Evolutionary conservation across 2,329 filamentous ascomycete species (phyloP).

Genomic region (Fulvia fulva): DNA sequence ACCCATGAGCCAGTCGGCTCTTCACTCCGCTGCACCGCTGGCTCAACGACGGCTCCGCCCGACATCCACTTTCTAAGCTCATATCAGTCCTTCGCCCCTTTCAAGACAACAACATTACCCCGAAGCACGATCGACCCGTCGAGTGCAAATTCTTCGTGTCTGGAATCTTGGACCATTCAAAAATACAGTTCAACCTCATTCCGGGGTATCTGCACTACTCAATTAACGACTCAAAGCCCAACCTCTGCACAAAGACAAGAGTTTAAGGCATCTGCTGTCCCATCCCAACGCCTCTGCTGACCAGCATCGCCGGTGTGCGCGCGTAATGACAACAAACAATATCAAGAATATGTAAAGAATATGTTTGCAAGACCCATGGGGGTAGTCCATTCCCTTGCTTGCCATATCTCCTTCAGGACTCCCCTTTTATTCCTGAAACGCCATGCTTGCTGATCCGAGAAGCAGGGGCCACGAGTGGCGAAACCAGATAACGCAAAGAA

Average conservation of each 20-base stretch:
- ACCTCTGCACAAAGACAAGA: not conserved
- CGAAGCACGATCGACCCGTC: not conserved
- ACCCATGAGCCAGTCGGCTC: too few species aligned
- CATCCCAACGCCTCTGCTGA: constrained; percentile 4
- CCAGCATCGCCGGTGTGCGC: not conserved
- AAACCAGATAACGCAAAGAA: constrained; percentile 4
- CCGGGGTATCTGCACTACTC: not conserved
- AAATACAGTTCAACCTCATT: not conserved
- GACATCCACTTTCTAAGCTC: not conserved
- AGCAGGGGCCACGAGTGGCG: constrained; percentile 9
- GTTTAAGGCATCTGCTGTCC: not conserved
- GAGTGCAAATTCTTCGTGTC: too few species aligned
- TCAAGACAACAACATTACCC: not conserved
- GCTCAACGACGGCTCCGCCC: not conserved
- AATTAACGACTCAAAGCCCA: not conserved
- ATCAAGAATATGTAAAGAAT: not conserved
- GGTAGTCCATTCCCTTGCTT: not conserved
- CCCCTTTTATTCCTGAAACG: constrained; percentile 7
- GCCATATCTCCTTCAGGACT: not conserved
- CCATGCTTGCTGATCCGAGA: constrained; percentile 20
- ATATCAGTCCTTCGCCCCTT: not conserved
- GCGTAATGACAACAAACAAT: not conserved
- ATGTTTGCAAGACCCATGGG: not conserved
- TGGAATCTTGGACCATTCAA: not conserved
- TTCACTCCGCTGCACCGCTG: too few species aligned